phyloP scores from a whole-genome alignment of 345 rosid species.

The Firmiana major region DNA sequence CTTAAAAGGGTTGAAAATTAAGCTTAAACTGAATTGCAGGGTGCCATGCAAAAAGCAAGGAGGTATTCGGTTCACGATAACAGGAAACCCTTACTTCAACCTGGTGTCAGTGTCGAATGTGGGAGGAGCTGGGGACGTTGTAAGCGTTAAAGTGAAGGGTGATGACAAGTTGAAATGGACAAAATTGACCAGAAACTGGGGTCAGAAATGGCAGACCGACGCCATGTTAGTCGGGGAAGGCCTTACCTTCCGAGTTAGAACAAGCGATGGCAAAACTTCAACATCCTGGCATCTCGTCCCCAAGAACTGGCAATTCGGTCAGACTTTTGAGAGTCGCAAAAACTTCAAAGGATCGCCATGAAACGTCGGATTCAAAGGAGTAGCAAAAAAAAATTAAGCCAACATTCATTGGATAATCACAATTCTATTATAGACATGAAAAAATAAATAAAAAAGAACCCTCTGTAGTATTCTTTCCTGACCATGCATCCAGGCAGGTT shows the following conservation, averaged over 20 bases:
- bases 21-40: no score
- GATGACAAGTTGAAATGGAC: conserved; percentile 38
- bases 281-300: conserved; percentile 45
- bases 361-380: neutral
- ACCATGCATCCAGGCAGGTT: no score
- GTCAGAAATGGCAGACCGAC: conserved; percentile 44
- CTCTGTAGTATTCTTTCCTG: no score
- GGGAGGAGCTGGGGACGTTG: conserved; percentile 68
- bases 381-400: no score
- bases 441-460: no score
- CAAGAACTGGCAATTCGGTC: conserved; percentile 43
- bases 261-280: conserved; percentile 37
- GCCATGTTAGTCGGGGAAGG: conserved; percentile 37
- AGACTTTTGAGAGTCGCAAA: conserved; percentile 36
- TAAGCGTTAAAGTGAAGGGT: conserved; percentile 54
- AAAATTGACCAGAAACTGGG: conserved; percentile 42
- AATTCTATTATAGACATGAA: no score
- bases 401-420: no score
- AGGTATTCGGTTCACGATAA: conserved; percentile 63
- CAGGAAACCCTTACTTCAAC: conserved; percentile 65
- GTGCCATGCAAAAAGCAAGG: conserved; percentile 69
- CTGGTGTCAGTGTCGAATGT: conserved; percentile 56
- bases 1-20: no score
- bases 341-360: conserved; percentile 30
- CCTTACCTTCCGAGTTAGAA: conserved; percentile 39